Base-by-base conservation (phyloP, 176 grass and related monocot species). In the Elymus sibiricus region DNA sequence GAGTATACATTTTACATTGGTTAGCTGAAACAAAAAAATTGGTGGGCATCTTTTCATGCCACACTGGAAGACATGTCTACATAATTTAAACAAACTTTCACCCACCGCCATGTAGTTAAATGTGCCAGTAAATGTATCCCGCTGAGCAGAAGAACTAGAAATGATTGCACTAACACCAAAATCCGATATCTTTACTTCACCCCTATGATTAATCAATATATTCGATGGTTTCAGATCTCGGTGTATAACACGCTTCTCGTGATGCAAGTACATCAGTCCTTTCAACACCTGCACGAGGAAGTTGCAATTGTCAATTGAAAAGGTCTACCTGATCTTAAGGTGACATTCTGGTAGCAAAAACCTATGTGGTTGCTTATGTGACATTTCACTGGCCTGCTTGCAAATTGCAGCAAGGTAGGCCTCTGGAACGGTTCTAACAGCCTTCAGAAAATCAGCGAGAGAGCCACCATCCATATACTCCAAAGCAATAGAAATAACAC, bases 381-480 rank as follows among this genome's bases (percentile, higher is more conserved):
- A 79, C 60, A 76, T 40, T 77, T 84, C 92, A 94, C 92, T 96
- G 65, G 78, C 97, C 97, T 99, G 97, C 84, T 96, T 96, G 90
- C 94, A 96, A 60, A 99, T 96, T 70, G 94, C 97, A 89, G 97
- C 92, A 22, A 99, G 97, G 91, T 99, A 91, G 25, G 67, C 21
- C 82, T 99, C 97, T 12, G 94, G 97, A 80, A 99, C 86, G 29
- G 94, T 96, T 66, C 88, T 96, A 61, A 99, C 94, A 28, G 70
- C 88, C 71, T 92, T 94, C 22, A 99, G 84, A 51, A 99, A 93
- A 88, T 99, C 92, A 29, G 84, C 77, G 4, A 99, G 94, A 16
- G 97, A 96, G 15, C 97, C 97, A 69, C 94, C 92, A 13, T 99
- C 97, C 97, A 99, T 99, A 78, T 94, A 99, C 81, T 99, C 97